Conservation (phyloP, 2,329 filamentous ascomycete genomes). For the Diaporthe nobilis region DNA sequence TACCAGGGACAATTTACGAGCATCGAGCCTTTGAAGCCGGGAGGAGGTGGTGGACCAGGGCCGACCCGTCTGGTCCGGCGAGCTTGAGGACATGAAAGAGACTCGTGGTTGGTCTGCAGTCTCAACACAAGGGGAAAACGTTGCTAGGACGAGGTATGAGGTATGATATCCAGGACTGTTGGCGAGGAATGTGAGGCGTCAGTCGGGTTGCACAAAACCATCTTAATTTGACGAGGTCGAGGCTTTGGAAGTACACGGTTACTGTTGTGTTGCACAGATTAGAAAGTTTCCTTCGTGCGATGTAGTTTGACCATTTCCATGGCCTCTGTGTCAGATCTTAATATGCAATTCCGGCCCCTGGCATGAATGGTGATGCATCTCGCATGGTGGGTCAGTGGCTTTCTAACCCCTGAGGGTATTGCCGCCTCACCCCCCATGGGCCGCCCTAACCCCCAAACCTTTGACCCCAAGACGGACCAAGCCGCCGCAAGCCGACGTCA, state of each 20-base stretch:
- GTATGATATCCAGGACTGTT: conserved; percentile 17
- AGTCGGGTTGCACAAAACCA: conserved; percentile 1
- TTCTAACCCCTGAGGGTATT: background rate
- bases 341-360: background rate
- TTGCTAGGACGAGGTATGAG: background rate
- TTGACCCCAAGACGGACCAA: conserved; percentile 6
- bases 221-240: background rate
- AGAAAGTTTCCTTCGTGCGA: background rate
- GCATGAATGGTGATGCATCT: background rate
- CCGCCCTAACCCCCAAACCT: background rate
- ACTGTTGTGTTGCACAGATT: background rate
- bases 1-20: conserved; percentile 31
- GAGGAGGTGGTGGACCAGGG: conserved; percentile 5
- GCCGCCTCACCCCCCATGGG: background rate
- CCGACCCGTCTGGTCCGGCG: conserved; percentile 11
- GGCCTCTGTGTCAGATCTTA: conserved; percentile 17
- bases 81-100: background rate
- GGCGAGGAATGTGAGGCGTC: background rate
- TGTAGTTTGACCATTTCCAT: background rate
- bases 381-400: background rate
- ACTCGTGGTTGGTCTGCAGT: background rate
- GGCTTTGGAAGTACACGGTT: background rate
- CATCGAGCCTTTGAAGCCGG: conserved; percentile 16
- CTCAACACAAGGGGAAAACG: background rate
- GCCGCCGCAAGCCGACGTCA: conserved; percentile 38